Evolutionary conservation across 2,329 filamentous ascomycete genomes (phyloP).

Genomic region (Botrytis pseudocinerea): DNA sequence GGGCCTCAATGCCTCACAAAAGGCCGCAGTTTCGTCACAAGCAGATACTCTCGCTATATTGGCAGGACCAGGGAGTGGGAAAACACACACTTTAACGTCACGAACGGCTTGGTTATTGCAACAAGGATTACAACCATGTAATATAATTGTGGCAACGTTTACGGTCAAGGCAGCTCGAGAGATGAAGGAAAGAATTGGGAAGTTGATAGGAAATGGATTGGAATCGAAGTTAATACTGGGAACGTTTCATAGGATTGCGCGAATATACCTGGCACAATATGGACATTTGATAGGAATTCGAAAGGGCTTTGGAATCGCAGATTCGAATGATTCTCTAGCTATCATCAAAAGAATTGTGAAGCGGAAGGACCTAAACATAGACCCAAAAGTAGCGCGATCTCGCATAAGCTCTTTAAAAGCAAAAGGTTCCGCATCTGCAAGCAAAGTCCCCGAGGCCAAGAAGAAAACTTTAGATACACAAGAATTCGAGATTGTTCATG

Average conservation of each 20-base stretch:
- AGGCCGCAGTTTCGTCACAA: constrained; percentile 62
- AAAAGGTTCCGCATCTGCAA: constrained; percentile 45
- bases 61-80: constrained; percentile 72
- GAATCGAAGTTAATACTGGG: constrained; percentile 80
- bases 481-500: constrained; percentile 70
- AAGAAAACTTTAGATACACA: constrained; percentile 51
- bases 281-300: constrained; percentile 80
- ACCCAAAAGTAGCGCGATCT: constrained; percentile 67
- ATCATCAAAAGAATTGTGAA: constrained; percentile 84
- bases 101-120: constrained; percentile 87
- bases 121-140: constrained; percentile 72
- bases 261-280: constrained; percentile 80
- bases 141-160: constrained; percentile 94
- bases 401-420: constrained; percentile 74
- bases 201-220: constrained; percentile 73
- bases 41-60: constrained; percentile 62
- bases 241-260: constrained; percentile 91
- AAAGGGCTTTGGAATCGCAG: constrained; percentile 87
- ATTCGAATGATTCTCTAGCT: constrained; percentile 74
- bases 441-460: constrained; percentile 10
- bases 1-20: constrained; percentile 65
- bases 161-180: constrained; percentile 92
- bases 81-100: constrained; percentile 93
- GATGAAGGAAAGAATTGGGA: constrained; percentile 86
- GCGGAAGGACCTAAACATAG: constrained; percentile 65